These are phyloP conservation scores for Petrea volubilis DNA, from an alignment of 257 asterid species.

Conservation along the genomic window DNA sequence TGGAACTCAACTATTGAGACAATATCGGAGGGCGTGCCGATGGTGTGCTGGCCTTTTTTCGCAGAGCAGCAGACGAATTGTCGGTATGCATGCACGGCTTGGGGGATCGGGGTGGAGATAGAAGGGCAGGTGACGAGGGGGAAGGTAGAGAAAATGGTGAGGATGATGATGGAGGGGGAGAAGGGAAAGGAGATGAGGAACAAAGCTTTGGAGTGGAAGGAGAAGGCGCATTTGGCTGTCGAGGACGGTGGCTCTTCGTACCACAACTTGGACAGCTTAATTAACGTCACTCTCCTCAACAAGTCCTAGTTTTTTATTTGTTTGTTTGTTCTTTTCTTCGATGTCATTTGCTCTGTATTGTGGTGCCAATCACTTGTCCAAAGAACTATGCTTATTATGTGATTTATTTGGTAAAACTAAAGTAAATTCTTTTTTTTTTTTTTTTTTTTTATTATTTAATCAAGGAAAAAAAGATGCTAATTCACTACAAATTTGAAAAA, in stretches of 20 bases:
- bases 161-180: constrained; percentile 40
- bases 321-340: not conserved
- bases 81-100: constrained; percentile 28
- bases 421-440: too few species aligned
- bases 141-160: constrained; percentile 36
- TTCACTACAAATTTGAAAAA: not conserved
- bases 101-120: constrained; percentile 40
- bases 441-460: not conserved
- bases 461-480: not conserved
- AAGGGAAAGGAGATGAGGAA: constrained; percentile 39
- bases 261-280: constrained; percentile 23
- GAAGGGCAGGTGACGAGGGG: constrained; percentile 31
- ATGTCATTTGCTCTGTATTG: not conserved
- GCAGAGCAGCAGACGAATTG: constrained; percentile 55
- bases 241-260: constrained; percentile 30
- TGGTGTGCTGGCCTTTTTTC: constrained; percentile 53
- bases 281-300: constrained; percentile 15
- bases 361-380: too few species aligned
- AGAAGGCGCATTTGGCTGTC: constrained; percentile 29
- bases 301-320: not conserved
- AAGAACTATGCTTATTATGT: too few species aligned
- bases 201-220: constrained; percentile 36
- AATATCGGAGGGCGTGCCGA: constrained; percentile 37
- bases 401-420: too few species aligned
- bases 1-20: constrained; percentile 48